Percentiles rank a stretch among this genome's conserved stretches.
phyloP scores from a whole-genome alignment of 2,329 filamentous ascomycete species.

The Nemania sp. region DNA sequence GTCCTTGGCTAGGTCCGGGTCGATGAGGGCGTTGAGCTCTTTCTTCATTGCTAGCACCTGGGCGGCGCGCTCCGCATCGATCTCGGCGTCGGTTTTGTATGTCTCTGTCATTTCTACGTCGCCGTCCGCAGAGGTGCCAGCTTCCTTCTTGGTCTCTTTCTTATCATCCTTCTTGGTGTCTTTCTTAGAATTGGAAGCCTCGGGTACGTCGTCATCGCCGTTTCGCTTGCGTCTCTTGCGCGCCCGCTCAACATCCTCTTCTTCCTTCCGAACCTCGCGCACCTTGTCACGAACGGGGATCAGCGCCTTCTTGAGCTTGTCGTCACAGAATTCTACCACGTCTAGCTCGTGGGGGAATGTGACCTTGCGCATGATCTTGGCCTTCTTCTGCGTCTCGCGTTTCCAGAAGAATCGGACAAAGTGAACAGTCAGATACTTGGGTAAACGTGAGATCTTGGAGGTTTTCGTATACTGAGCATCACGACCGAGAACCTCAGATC shows the following conservation, averaged over 20 bases:
- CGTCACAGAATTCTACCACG: constrained; percentile 91
- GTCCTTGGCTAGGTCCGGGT: constrained; percentile 73
- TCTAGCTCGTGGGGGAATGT: constrained; percentile 94
- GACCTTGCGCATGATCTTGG: constrained; percentile 99
- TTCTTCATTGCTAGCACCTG: constrained; percentile 81
- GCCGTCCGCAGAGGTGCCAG: constrained; percentile 55
- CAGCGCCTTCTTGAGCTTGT: constrained; percentile 79
- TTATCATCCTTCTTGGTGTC: constrained; percentile 45
- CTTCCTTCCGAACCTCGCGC: constrained; percentile 90
- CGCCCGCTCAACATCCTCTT: constrained; percentile 87
- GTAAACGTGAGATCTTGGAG: constrained; percentile 85
- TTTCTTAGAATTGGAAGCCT: constrained; percentile 53
- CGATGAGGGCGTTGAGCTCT: constrained; percentile 78
- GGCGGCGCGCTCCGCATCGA: constrained; percentile 81
- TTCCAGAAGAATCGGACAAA: constrained; percentile 99
- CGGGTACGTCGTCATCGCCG: constrained; percentile 52
- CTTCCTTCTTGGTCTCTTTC: constrained; percentile 40
- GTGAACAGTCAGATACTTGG: constrained; percentile 94
- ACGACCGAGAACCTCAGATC: constrained; percentile 73
- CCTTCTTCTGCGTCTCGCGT: constrained; percentile 92
- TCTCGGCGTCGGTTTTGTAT: constrained; percentile 92
- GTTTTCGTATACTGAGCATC: constrained; percentile 87
- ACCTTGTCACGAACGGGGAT: constrained; percentile 96
- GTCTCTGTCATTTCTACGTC: constrained; percentile 74
- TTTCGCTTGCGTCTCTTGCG: constrained; percentile 86